phyloP scores from a whole-genome alignment of 805 yeast species.

The Yarrowia keelungensis region DNA sequence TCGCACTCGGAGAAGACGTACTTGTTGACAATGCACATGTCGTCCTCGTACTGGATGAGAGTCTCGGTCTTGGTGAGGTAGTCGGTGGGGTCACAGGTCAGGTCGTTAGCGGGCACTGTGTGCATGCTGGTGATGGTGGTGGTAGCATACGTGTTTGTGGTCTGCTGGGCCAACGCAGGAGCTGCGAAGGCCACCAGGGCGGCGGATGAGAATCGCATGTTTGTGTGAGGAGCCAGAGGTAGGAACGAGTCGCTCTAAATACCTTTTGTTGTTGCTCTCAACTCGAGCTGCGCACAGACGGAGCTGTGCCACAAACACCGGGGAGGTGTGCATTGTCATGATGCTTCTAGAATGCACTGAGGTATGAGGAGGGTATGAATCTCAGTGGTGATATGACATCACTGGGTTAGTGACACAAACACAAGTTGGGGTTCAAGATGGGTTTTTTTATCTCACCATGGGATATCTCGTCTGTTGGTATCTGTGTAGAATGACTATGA shows the following conservation, averaged over 20 bases:
- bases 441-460: no score
- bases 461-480: background rate
- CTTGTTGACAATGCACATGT: background rate
- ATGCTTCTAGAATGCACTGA: no score
- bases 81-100: background rate
- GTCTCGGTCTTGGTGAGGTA: conserved; percentile 2
- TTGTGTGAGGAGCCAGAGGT: background rate
- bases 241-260: background rate
- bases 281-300: background rate
- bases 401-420: no score
- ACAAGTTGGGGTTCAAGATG: no score
- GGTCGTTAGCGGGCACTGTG: background rate
- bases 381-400: no score
- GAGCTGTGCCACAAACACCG: background rate
- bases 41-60: background rate
- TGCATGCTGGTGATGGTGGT: conserved; percentile 6
- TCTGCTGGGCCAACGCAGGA: background rate
- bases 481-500: background rate
- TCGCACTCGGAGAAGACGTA: background rate
- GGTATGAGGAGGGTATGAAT: no score
- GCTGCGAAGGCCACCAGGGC: conserved; percentile 17
- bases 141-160: conserved; percentile 13
- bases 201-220: conserved; percentile 13
- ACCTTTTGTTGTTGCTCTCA: conserved; percentile 2
- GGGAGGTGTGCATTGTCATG: no score